Evolutionary conservation across 768 basidiomycete species (phyloP), one percentile per base, ranked within the genome.

Genomic region (Podaxis sp.): DNA sequence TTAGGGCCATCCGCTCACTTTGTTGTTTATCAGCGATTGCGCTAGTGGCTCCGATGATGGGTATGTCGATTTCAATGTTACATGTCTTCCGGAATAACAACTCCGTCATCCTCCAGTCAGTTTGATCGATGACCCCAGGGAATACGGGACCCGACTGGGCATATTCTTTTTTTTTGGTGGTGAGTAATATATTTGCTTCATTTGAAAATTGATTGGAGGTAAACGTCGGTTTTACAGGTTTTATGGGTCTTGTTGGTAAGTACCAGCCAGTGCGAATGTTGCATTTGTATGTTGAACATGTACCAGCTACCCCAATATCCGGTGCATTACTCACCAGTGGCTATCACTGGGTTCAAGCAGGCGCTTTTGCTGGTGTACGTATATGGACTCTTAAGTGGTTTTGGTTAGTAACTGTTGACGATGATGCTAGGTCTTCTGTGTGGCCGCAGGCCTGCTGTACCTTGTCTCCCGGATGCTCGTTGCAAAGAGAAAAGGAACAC

Each of bases 71-170:
- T 32, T 32, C 32, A 9, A 32, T 11, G n/a, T 27, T 40, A 38
- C 46, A 16, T 44, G 5, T 18, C 14, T 5, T 3, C 9, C 6
- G 42, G 18, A 44, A 18, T 16, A 44, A n/a, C 7, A 18, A 44
- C 18, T 2, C 18, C 6, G 9, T 18, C 18, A 9, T 40, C 36
- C 54, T 36, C 56, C 68, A 74, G 74, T 1, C 53, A 69, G 32
- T 71, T 82, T n/a, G 73, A 44, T 79, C 0, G 73, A 66, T 32
- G 71, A 80, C 62, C 59, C 74, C 1, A 75, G 73, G 18, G 81
- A 84, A 65, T 68, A 82, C 9, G 83, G 84, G 61, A 76, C 76
- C 5, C 69, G 82, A 14, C 72, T 84, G 66, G 81, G 82, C 0
- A 65, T 83, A 25, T 71, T 69, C 42, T 82, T 82, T 54, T 76